These are phyloP conservation scores for Penicillium flavigenum DNA, from an alignment of 495 filamentous ascomycete species.

Conservation along the genomic window DNA sequence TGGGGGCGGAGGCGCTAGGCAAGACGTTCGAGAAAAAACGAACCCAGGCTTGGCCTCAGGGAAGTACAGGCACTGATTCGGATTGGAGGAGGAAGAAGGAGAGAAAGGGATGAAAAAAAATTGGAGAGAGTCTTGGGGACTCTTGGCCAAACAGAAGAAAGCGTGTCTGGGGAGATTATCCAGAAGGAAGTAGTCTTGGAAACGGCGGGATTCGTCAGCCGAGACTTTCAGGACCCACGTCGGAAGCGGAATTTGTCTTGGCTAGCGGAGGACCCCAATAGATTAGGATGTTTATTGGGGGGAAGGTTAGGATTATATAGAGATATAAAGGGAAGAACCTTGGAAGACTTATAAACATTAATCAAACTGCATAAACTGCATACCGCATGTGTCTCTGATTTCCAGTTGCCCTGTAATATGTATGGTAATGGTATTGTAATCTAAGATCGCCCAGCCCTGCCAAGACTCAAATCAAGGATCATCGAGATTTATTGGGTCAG, in stretches of 20 bases:
- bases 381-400: background rate
- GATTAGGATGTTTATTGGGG: background rate
- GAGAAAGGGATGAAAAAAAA: constrained; percentile 25
- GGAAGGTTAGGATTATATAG: too few species aligned
- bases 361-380: background rate
- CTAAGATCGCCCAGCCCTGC: constrained; percentile 22
- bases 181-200: constrained; percentile 20
- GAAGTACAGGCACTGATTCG: background rate
- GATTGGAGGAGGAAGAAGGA: background rate
- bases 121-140: constrained; percentile 23
- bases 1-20: constrained; percentile 4
- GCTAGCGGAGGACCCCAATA: constrained; percentile 16
- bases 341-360: too few species aligned
- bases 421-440: constrained; percentile 6
- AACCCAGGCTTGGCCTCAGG: constrained; percentile 4
- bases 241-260: constrained; percentile 27
- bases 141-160: constrained; percentile 23
- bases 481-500: constrained; percentile 6
- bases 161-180: constrained; percentile 23
- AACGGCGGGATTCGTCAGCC: constrained; percentile 36
- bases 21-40: background rate
- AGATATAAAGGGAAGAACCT: background rate
- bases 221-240: constrained; percentile 28
- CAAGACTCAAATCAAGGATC: constrained; percentile 17
- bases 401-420: too few species aligned